Evolutionary conservation across 2,329 filamentous ascomycete species (phyloP), one percentile per base, ranked within the genome.

Genomic region (Aspergillus udagawae): DNA sequence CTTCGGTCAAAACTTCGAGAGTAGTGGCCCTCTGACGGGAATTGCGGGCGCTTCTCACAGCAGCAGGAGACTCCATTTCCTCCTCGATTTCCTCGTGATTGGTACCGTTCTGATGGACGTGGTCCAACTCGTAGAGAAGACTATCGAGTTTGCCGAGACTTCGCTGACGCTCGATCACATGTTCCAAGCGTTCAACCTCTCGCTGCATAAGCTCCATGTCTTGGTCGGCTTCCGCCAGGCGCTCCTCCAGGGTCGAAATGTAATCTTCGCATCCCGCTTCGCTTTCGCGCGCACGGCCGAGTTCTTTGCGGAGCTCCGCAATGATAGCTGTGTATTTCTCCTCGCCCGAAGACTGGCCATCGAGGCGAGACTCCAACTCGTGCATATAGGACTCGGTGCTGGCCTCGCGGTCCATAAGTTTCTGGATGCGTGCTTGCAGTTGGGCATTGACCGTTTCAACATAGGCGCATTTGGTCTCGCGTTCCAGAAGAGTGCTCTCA

Each of bases 141-240:
- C 89, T 95, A 71, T 99, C 94, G 3, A 99, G 83, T 74, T 97
- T 96, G 44, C 94, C 94, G 3, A 99, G 84, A 71, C 92, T 97
- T 58, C 94, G 85, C 74, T 99, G 94, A 51, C 95, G 90, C 74
- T 97, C 93, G 52, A 99, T 86, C 7, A 99, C 91, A 73, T 96
- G 91, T 74, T 97, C 94, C 12, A 99, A 81, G 35, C 93, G 86
- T 68, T 97, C 91, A 61, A 99, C 90, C 70, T 99, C 94, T 38
- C 93, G 90, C 73, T 96, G 92, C 93, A 99, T 97, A 59, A 97
- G 79, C 72, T 97, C 94, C 62, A 91, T 86, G 70, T 99, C 94
- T 73, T 97, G 93, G 68, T 99, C 94, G 2, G 93, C 89, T 75
- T 99, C 94, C 0, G 94, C 94, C 8, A 99, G 83, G 23, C 93